phyloP scores from a whole-genome alignment of 1,284 basidiomycete species.

The Phylloboletellus chloephorus region DNA sequence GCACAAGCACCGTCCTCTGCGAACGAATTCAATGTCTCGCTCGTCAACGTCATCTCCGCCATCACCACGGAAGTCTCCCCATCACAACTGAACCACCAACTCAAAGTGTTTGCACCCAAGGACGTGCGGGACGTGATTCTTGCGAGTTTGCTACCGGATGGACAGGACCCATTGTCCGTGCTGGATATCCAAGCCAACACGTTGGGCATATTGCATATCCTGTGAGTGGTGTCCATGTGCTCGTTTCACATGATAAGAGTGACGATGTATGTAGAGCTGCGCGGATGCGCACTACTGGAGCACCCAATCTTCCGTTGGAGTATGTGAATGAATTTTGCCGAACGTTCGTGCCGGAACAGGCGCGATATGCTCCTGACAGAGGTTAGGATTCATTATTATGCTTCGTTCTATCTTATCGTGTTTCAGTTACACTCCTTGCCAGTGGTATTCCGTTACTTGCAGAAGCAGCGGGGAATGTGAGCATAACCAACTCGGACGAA shows the following conservation, averaged over 20 bases:
- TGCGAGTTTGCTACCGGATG: constrained; percentile 43
- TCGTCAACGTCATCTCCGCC: constrained; percentile 41
- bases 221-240: constrained; percentile 43
- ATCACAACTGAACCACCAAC: constrained; percentile 35
- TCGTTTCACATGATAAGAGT: neutral
- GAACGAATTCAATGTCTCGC: constrained; percentile 21
- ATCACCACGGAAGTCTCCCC: constrained; percentile 41
- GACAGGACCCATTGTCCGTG: constrained; percentile 56
- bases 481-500: constrained; percentile 14
- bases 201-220: constrained; percentile 59
- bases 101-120: constrained; percentile 39
- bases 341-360: constrained; percentile 53
- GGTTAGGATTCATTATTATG: constrained; percentile 35
- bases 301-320: constrained; percentile 31
- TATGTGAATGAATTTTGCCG: constrained; percentile 54
- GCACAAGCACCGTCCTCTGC: constrained; percentile 7
- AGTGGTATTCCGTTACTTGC: constrained; percentile 41
- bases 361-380: constrained; percentile 60
- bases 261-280: constrained; percentile 43
- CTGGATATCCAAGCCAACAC: constrained; percentile 54
- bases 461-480: constrained; percentile 38
- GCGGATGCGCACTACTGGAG: constrained; percentile 39
- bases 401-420: constrained; percentile 1
- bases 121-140: constrained; percentile 48
- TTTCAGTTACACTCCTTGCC: constrained; percentile 46